Base-by-base conservation (phyloP, 2,329 filamentous ascomycete genomes). In the Cladosporium oxysporum region DNA sequence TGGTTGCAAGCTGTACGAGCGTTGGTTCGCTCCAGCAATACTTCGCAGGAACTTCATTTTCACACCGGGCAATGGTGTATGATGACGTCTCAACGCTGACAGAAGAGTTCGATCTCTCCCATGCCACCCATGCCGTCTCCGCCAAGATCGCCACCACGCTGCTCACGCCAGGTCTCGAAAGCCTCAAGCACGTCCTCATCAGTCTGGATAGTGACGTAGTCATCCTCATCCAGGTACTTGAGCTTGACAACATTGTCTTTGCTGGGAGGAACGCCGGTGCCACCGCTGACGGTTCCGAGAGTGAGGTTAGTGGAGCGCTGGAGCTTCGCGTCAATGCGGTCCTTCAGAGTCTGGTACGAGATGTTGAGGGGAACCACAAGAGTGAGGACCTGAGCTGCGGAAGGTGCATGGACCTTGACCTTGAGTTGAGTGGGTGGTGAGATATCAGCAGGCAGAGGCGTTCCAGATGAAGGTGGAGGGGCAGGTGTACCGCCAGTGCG, bases 301-400 rank as follows among this genome's bases (percentile, higher is more conserved):
- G 91, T 93, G 75, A 91, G 91, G 71, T 86, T 90, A 23, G 92
- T 96, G 72, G 93, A 93, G 64, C 92, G 88, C 67, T 91, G 91
- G 66, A 99, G 86, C 78, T 99, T 99, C 31, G 93, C 92, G 75
- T 99, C 95, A 72, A 99, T 97, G 12, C 95, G 91, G 76, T 98
- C 95, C 69, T 95, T 93, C 64, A 99, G 84, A 28, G 92, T 95
- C 71, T 95, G 92, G 79, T 96, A 98, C 49, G 92, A 90, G 73
- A 98, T 98, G 76, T 96, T 97, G 79, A 92, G 96, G 35, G 92
- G 91, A 50, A 97, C 96, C 12, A 99, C 94, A n/a, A 99, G 85
- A 0, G 94, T 97, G 66, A 97, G 90, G 71, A 96, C 96, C 75
- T 93, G 95, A 57, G 91, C 90, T 55, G 95, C 92, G 3, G 80